phyloP scores from a whole-genome alignment of 2,329 filamentous ascomycete genomes.

The Fusarium secorum region DNA sequence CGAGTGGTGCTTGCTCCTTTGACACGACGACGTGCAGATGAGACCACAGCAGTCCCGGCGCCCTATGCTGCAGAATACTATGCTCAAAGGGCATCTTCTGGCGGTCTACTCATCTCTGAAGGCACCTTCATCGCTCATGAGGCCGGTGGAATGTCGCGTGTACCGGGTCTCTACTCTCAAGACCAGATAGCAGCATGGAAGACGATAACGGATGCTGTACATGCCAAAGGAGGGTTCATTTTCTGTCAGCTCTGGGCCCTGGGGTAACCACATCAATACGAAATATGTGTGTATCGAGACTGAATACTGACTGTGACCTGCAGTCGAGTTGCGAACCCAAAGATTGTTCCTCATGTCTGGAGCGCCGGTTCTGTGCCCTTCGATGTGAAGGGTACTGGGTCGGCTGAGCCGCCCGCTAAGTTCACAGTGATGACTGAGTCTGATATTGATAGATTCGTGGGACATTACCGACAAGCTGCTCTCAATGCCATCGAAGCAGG shows the following conservation, averaged over 20 bases:
- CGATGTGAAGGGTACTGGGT: background rate
- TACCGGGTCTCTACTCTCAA: slow-evolving; percentile 61
- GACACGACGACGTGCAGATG: slow-evolving; percentile 60
- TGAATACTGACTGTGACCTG: background rate
- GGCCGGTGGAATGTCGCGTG: slow-evolving; percentile 43
- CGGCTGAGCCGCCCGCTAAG: slow-evolving; percentile 19
- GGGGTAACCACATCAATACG: slow-evolving; percentile 63
- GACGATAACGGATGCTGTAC: slow-evolving; percentile 67
- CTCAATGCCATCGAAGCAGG: slow-evolving; percentile 68
- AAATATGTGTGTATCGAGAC: slow-evolving; percentile 20
- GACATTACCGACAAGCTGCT: slow-evolving; percentile 63
- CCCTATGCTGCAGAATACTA: slow-evolving; percentile 56
- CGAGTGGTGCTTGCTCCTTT: slow-evolving; percentile 64
- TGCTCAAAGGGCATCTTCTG: slow-evolving; percentile 53
- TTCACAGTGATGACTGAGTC: slow-evolving; percentile 65
- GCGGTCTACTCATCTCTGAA: slow-evolving; percentile 55
- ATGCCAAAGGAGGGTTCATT: slow-evolving; percentile 67
- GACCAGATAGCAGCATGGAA: slow-evolving; percentile 68
- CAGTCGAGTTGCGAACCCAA: slow-evolving; percentile 35
- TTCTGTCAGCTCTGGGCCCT: slow-evolving; percentile 70
- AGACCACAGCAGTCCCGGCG: slow-evolving; percentile 42
- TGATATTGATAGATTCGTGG: slow-evolving; percentile 71
- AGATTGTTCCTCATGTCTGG: slow-evolving; percentile 28
- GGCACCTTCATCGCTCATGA: slow-evolving; percentile 53
- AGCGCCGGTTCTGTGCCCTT: slow-evolving; percentile 31